These are phyloP conservation scores for Calonectria pauciramosa DNA, from an alignment of 2,329 filamentous ascomycete species.

Conservation along the genomic window DNA sequence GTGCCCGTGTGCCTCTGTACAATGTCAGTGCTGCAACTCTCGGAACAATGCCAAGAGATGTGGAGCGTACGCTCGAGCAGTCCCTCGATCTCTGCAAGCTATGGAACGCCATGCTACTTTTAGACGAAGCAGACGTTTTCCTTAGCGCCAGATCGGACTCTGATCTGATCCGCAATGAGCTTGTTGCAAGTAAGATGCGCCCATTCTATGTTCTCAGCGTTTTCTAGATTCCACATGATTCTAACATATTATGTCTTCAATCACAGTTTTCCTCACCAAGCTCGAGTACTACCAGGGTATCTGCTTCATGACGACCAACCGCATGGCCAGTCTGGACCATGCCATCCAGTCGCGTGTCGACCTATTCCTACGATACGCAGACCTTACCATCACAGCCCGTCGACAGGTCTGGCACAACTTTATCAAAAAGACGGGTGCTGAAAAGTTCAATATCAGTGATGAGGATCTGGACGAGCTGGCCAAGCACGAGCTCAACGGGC, in stretches of 20 bases:
- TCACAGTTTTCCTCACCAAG: conserved; percentile 54
- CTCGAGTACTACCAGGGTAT: conserved; percentile 58
- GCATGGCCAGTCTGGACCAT: conserved; percentile 57
- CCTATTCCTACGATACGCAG: conserved; percentile 51
- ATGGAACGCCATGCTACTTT: conserved; percentile 40
- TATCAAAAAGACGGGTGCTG: background rate
- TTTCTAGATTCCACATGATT: too few relatives aligned
- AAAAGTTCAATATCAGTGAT: background rate
- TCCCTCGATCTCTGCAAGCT: conserved; percentile 35
- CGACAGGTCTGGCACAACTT: conserved; percentile 6
- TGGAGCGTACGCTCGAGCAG: conserved; percentile 3
- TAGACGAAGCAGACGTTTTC: conserved; percentile 43
- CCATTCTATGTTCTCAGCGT: background rate
- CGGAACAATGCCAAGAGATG: background rate
- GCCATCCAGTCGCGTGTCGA: conserved; percentile 58
- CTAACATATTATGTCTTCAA: too few relatives aligned
- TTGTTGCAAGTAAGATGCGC: conserved; percentile 31
- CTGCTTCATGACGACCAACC: conserved; percentile 60
- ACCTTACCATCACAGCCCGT: background rate
- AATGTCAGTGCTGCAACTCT: conserved; percentile 27
- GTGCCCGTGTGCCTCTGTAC: conserved; percentile 28
- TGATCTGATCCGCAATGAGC: conserved; percentile 37
- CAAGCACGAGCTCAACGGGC: background rate
- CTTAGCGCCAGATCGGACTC: conserved; percentile 24
- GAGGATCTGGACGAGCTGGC: background rate